These are phyloP conservation scores for Beauveria scarabaeidicola DNA, from an alignment of 2,329 filamentous ascomycete genomes.

Conservation along the genomic window DNA sequence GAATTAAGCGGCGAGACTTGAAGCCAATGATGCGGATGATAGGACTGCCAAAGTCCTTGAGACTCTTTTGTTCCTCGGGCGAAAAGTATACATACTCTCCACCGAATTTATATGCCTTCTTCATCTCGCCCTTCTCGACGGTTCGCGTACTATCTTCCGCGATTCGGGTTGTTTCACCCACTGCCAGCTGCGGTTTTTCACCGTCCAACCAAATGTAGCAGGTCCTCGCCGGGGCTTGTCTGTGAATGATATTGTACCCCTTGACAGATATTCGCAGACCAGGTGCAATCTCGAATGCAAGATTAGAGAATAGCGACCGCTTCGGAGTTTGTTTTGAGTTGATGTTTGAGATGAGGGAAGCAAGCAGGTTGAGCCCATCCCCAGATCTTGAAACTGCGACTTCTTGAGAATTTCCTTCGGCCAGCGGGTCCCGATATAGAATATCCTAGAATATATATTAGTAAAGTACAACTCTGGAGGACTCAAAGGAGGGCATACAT, in stretches of 20 bases:
- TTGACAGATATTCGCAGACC: slow-evolving; percentile 82
- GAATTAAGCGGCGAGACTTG: slow-evolving; percentile 68
- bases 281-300: slow-evolving; percentile 83
- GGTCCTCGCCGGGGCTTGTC: slow-evolving; percentile 69
- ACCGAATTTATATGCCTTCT: slow-evolving; percentile 93
- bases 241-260: slow-evolving; percentile 82
- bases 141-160: slow-evolving; percentile 69
- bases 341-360: slow-evolving; percentile 75
- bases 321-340: slow-evolving; percentile 85
- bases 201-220: slow-evolving; percentile 84
- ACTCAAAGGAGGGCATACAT: slow-evolving; percentile 45
- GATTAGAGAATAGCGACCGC: slow-evolving; percentile 73
- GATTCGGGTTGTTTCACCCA: slow-evolving; percentile 63
- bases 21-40: slow-evolving; percentile 88
- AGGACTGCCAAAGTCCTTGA: slow-evolving; percentile 74
- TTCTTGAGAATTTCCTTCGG: slow-evolving; percentile 50
- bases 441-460: slow-evolving; percentile 55
- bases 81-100: slow-evolving; percentile 83
- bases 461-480: background rate
- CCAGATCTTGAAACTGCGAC: slow-evolving; percentile 58
- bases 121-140: slow-evolving; percentile 72
- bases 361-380: slow-evolving; percentile 70
- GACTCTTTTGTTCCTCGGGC: slow-evolving; percentile 68
- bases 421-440: slow-evolving; percentile 69
- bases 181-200: slow-evolving; percentile 75